Base-by-base conservation (phyloP, 2,329 filamentous ascomycete genomes). In the Arthroderma uncinatum region DNA sequence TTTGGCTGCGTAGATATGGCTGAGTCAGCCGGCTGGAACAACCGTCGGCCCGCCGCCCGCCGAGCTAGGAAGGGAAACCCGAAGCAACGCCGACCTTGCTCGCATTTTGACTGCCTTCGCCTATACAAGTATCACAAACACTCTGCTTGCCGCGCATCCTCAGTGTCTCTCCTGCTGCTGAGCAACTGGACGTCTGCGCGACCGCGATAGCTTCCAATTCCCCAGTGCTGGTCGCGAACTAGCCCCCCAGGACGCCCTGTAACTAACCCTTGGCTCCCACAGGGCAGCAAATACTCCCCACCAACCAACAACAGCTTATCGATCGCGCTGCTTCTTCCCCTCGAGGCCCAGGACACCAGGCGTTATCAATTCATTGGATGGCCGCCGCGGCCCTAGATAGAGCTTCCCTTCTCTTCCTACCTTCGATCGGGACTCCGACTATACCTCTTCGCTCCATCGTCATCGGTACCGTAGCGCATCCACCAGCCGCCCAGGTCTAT, bases 281-380 rank as follows among this genome's bases (percentile, higher is more conserved):
- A 21, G 23, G 25, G 21, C 21, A 48, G 21, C 25, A 47, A 48
- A 30, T 30, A 30, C 47, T 50, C 47, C 47, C 47, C 47, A 19
- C 47, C 47, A 50, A 50, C 10, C 47, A 50, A 50, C 47, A 50
- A 33, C 47, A 50, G 47, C 47, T 30, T 50, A 50, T 50, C 47
- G 25, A 50, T 33, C 28, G 47, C 33, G 47, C 47, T 50, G 12
- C 25, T 53, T 39, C n/a, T 10, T 33, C 21, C 33, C 19, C n/a
- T 23, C 34, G 12, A 54, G n/a, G 16, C 33, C 8, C 30, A 37
- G 36, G 16, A 14, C n/a, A 21, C 9, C n/a, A 23, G 21, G 19
- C 52, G n/a, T 37, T n/a, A n/a, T 54, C 52, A 39, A 33, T 23
- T 12, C 33, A 14, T 36, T 54, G 52, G n/a, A 54, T 54, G 52